A percentile compares a stretch with the other conserved stretches of the same genome.
phyloP scores from a whole-genome alignment of 2,329 filamentous ascomycete genomes.

The Aspergillus terreus region DNA sequence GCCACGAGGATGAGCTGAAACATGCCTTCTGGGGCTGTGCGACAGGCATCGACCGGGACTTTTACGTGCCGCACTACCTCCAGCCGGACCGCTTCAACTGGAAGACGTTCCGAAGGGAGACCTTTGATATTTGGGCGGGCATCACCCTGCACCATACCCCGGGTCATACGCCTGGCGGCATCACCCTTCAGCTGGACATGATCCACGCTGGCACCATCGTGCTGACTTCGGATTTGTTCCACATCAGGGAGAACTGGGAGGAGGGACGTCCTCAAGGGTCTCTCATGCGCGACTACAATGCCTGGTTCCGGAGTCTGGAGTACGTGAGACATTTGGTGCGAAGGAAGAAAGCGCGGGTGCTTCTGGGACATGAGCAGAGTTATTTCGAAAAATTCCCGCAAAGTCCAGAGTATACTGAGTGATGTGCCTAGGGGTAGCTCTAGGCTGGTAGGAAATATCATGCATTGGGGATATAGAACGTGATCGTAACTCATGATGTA shows the following conservation, averaged over 20 bases:
- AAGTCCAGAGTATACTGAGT: not conserved
- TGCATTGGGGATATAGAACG: too few species aligned
- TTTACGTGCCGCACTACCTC: not conserved
- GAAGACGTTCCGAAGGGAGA: not conserved
- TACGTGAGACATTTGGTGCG: constrained; percentile 1
- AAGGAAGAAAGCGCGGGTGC: constrained; percentile 1
- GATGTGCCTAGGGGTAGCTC: too few species aligned
- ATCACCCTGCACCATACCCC: not conserved
- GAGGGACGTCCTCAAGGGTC: not conserved
- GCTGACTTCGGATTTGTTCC: not conserved
- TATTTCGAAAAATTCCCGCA: not conserved
- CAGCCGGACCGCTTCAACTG: not conserved
- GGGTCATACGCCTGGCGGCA: not conserved
- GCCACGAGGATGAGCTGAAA: not conserved
- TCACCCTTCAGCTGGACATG: not conserved
- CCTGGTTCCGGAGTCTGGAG: constrained; percentile 1
- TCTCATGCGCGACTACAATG: constrained; percentile 1
- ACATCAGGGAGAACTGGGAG: constrained; percentile 1
- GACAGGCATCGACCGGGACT: not conserved
- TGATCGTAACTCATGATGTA: too few species aligned
- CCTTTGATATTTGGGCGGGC: not conserved
- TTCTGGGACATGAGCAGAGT: constrained; percentile 1
- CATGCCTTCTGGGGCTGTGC: not conserved
- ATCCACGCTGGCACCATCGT: not conserved
- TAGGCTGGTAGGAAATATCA: too few species aligned